Percentiles rank a stretch among this genome's conserved stretches.
Conservation (phyloP, 1,284 basidiomycete genomes). For the Cryptococcus deneoformans region DNA sequence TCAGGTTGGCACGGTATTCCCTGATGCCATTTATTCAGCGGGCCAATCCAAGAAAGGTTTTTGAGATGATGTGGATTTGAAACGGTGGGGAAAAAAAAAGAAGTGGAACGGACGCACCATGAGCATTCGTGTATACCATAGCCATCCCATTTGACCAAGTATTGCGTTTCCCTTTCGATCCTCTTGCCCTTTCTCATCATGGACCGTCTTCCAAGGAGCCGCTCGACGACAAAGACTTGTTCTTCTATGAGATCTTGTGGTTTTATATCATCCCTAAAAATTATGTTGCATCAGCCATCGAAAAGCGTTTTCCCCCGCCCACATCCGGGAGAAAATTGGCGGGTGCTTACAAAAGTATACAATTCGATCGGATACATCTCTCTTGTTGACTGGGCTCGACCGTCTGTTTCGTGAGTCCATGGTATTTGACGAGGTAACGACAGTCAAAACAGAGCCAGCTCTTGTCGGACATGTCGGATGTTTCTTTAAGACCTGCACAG, state of each 20-base stretch:
- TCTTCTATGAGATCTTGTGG: background rate
- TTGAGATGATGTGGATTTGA: too few relatives aligned
- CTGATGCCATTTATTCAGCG: too few relatives aligned
- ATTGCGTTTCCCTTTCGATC: background rate
- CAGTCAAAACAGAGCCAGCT: constrained; percentile 4
- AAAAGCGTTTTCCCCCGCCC: too few relatives aligned
- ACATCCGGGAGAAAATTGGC: background rate
- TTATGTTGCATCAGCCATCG: too few relatives aligned
- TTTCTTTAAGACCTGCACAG: constrained; percentile 4
- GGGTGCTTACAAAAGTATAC: background rate
- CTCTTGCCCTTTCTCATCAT: background rate
- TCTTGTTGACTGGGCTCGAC: background rate
- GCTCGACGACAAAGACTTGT: background rate
- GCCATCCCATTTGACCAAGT: background rate
- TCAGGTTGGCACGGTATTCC: background rate
- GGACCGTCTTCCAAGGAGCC: background rate
- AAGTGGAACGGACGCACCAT: background rate
- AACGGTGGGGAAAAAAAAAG: too few relatives aligned
- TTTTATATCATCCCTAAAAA: background rate
- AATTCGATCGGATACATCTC: background rate
- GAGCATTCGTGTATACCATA: background rate
- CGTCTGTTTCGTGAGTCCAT: background rate
- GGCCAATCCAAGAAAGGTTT: too few relatives aligned
- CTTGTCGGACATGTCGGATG: background rate
- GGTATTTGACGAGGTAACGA: background rate